These are phyloP conservation scores for Fusarium keratoplasticum DNA, from an alignment of 2,329 filamentous ascomycete species.

Conservation along the genomic window DNA sequence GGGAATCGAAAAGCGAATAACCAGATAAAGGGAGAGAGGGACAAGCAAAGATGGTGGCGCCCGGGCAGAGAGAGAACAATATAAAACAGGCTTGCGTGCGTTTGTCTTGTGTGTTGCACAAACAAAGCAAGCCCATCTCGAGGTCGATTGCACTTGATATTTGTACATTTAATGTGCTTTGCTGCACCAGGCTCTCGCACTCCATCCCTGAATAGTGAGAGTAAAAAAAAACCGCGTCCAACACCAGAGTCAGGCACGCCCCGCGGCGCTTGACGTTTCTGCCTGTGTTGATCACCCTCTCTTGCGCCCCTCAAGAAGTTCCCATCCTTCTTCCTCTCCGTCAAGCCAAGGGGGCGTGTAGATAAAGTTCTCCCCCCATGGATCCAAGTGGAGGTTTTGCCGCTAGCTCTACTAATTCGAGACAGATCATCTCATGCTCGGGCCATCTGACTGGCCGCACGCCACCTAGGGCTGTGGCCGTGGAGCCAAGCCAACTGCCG, in stretches of 20 bases:
- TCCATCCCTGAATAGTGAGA: neutral
- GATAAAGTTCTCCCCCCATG: neutral
- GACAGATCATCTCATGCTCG: conserved; percentile 22
- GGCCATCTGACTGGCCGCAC: conserved; percentile 1
- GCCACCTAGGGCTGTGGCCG: conserved; percentile 19
- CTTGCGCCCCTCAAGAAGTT: conserved; percentile 13
- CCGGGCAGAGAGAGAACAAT: neutral
- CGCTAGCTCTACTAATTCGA: neutral
- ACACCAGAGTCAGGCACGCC: neutral
- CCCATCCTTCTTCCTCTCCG: neutral
- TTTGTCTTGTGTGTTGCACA: neutral
- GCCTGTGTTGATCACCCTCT: conserved; percentile 12
- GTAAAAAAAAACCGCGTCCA: neutral
- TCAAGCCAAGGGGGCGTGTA: neutral
- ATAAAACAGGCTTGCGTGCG: neutral
- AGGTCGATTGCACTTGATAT: neutral
- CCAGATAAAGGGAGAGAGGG: neutral
- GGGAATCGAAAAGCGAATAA: neutral
- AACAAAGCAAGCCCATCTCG: neutral
- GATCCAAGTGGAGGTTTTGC: neutral
- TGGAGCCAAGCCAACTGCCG: conserved; percentile 9
- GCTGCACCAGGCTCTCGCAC: neutral
- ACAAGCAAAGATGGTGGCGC: conserved; percentile 2
- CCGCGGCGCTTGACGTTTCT: neutral
- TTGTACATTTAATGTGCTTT: neutral